These are phyloP conservation scores for Fusarium armeniacum DNA, from an alignment of 2,329 filamentous ascomycete species.

Conservation along the genomic window DNA sequence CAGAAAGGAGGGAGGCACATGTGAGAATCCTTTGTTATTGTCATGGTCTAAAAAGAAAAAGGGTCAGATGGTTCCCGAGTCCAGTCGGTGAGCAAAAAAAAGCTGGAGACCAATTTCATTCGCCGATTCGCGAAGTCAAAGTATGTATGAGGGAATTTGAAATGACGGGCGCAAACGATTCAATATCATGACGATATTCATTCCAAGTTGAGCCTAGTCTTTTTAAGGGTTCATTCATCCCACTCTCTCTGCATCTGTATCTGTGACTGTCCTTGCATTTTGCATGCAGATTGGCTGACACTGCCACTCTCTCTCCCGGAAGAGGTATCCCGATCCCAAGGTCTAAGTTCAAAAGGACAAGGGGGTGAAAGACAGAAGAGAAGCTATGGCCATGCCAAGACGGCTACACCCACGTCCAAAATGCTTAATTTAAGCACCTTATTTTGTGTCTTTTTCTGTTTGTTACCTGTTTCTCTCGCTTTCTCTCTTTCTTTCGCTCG, in stretches of 20 bases:
- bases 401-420: constrained; percentile 42
- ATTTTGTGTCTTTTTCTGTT: constrained; percentile 8
- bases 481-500: background rate
- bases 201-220: constrained; percentile 11
- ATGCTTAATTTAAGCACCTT: constrained; percentile 36
- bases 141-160: constrained; percentile 26
- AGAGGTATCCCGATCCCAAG: constrained; percentile 24
- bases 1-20: background rate
- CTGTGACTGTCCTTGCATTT: background rate
- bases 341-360: background rate
- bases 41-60: background rate
- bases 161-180: background rate
- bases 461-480: background rate
- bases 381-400: constrained; percentile 37
- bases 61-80: background rate
- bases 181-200: constrained; percentile 8
- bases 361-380: background rate
- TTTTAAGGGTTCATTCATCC: background rate
- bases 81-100: constrained; percentile 24
- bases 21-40: background rate
- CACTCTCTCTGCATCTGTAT: no score
- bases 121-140: constrained; percentile 4
- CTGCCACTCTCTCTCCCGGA: constrained; percentile 31
- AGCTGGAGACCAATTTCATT: background rate
- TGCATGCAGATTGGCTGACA: background rate